Evolutionary conservation across 2,329 filamentous ascomycete species (phyloP).

Genomic region (Rhinocladiella similis): DNA sequence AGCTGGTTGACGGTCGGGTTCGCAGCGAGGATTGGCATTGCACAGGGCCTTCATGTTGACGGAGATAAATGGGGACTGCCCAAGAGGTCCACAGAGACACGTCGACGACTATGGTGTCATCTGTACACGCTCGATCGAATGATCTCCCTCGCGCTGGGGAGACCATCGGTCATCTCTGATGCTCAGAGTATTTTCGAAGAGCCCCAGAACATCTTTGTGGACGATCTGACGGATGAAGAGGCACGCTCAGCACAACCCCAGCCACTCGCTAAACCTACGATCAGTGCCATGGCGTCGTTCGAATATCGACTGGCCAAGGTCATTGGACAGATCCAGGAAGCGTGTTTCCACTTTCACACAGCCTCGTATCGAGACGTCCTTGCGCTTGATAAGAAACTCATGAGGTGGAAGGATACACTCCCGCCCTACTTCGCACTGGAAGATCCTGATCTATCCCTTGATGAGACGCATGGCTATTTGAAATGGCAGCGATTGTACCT

Average conservation of each 20-base stretch:
- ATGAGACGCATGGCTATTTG: background rate
- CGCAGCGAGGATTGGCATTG: background rate
- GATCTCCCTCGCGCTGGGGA: background rate
- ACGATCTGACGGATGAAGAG: conserved; percentile 1
- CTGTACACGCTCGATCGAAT: conserved; percentile 4
- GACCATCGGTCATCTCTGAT: background rate
- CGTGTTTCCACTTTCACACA: background rate
- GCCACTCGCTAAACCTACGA: background rate
- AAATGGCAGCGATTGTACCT: conserved; percentile 3
- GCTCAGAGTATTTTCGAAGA: background rate
- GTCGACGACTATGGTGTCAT: background rate
- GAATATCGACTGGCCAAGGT: conserved; percentile 1
- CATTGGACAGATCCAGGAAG: conserved; percentile 3
- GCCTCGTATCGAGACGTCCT: conserved; percentile 1
- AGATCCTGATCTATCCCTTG: background rate
- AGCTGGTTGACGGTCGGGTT: conserved; percentile 5
- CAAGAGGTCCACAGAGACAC: background rate
- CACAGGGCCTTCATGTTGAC: conserved; percentile 1
- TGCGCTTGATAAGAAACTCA: background rate
- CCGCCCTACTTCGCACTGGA: background rate
- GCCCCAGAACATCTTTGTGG: conserved; percentile 1
- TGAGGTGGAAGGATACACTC: conserved; percentile 1
- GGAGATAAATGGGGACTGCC: conserved; percentile 1
- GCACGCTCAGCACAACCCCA: background rate
- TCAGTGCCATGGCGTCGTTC: background rate